phyloP scores from a whole-genome alignment of 805 yeast genomes.

The Brettanomyces bruxellensis region DNA sequence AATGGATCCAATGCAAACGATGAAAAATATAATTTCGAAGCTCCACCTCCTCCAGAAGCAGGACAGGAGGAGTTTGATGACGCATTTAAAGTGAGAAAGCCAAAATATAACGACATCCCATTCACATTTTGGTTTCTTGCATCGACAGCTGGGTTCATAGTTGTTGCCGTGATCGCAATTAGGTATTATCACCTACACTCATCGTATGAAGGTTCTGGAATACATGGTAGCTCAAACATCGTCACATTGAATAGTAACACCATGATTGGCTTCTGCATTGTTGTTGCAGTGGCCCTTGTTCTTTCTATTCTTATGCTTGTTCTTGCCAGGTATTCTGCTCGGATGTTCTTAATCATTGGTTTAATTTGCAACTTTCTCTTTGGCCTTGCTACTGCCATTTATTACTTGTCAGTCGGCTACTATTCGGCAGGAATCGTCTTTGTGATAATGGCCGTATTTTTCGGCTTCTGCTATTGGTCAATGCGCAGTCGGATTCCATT shows the following conservation, averaged over 20 bases:
- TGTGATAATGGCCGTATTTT: slow-evolving; percentile 22
- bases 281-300: slow-evolving; percentile 50
- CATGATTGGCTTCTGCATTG: slow-evolving; percentile 58
- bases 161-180: slow-evolving; percentile 59
- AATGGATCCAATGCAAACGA: slow-evolving; percentile 1
- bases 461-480: slow-evolving; percentile 11
- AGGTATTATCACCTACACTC: slow-evolving; percentile 52
- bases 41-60: slow-evolving; percentile 25
- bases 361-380: slow-evolving; percentile 59
- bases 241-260: slow-evolving; percentile 72
- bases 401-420: slow-evolving; percentile 56
- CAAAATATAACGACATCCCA: slow-evolving; percentile 63
- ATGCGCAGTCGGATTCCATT: slow-evolving; percentile 19
- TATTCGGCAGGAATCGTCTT: slow-evolving; percentile 69
- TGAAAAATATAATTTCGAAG: slow-evolving; percentile 11
- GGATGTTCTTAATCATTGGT: slow-evolving; percentile 58
- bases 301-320: slow-evolving; percentile 47
- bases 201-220: slow-evolving; percentile 51
- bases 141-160: slow-evolving; percentile 53
- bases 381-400: slow-evolving; percentile 71
- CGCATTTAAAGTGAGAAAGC: slow-evolving; percentile 54
- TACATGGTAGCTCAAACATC: slow-evolving; percentile 41
- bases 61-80: slow-evolving; percentile 43
- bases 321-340: slow-evolving; percentile 58
- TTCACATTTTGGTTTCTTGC: slow-evolving; percentile 42